These are phyloP conservation scores for Pachysandra terminalis DNA, from an alignment of 164 flowering plant species.

Conservation along the genomic window DNA sequence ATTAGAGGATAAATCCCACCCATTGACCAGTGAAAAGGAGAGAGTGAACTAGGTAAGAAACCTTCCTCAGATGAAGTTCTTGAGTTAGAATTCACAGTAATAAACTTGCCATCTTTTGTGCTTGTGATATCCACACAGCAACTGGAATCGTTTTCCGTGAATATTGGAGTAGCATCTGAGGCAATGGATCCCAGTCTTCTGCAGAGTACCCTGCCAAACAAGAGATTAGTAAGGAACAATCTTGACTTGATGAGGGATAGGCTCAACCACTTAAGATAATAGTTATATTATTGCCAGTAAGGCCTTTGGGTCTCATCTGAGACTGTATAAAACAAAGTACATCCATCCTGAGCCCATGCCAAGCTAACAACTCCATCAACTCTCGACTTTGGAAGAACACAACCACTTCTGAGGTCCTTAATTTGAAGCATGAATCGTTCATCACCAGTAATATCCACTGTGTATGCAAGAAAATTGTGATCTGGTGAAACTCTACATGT, in stretches of 20 bases:
- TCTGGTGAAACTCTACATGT: slow-evolving; percentile 88
- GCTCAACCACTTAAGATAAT: slow-evolving; percentile 7
- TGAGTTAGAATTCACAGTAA: slow-evolving; percentile 91
- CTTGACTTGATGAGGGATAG: not conserved
- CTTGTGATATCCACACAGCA: slow-evolving; percentile 87
- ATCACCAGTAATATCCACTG: slow-evolving; percentile 64
- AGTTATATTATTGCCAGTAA: slow-evolving; percentile 43
- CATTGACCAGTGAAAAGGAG: not conserved
- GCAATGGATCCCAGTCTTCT: slow-evolving; percentile 46
- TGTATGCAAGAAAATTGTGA: slow-evolving; percentile 87
- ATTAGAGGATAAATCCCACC: not conserved
- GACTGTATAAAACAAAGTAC: slow-evolving; percentile 60
- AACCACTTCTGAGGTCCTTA: slow-evolving; percentile 59
- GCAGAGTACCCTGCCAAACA: slow-evolving; percentile 60
- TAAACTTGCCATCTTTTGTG: slow-evolving; percentile 92
- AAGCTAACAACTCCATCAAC: slow-evolving; percentile 78
- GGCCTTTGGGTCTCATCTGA: slow-evolving; percentile 79
- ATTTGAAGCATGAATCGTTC: slow-evolving; percentile 70
- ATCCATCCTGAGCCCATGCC: slow-evolving; percentile 84
- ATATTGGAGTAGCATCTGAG: slow-evolving; percentile 33
- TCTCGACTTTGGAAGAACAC: slow-evolving; percentile 31
- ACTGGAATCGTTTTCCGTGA: slow-evolving; percentile 59
- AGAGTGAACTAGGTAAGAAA: slow-evolving; percentile 23
- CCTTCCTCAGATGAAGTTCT: slow-evolving; percentile 98
- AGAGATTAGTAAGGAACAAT: not conserved